phyloP scores from a whole-genome alignment of 495 filamentous ascomycete species.

The Penicillium dipodomyicola region DNA sequence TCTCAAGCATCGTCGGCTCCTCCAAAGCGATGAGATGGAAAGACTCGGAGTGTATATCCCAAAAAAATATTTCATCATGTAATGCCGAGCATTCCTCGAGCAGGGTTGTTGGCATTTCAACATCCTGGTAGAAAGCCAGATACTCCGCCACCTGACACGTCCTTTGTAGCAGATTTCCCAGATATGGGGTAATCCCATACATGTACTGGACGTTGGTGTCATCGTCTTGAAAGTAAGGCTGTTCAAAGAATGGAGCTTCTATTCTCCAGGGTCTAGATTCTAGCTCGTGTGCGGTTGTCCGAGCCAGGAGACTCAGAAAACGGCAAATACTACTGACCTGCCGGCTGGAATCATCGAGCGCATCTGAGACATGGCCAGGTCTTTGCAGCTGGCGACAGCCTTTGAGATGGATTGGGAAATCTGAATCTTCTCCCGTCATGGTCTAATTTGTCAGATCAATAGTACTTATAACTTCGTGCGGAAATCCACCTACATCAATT shows the following conservation, averaged over 20 bases:
- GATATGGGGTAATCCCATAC: conserved; percentile 10
- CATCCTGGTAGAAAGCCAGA: not conserved
- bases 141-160: conserved; percentile 6
- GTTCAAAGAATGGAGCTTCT: not conserved
- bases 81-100: not conserved
- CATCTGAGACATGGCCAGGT: not conserved
- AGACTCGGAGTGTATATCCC: conserved; percentile 5
- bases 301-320: conserved; percentile 11
- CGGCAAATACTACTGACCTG: conserved; percentile 6
- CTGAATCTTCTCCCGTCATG: conserved; percentile 12
- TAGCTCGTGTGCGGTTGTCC: conserved; percentile 6
- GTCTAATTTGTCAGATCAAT: conserved; percentile 6
- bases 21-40: not conserved
- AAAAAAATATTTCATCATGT: not conserved
- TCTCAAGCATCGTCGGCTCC: not conserved
- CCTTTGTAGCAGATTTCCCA: conserved; percentile 8
- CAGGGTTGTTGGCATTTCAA: not conserved
- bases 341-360: not conserved
- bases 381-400: conserved; percentile 8
- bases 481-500: conserved; percentile 10
- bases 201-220: conserved; percentile 13
- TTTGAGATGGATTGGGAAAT: conserved; percentile 14
- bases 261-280: not conserved
- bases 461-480: not conserved
- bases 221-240: not conserved